These are phyloP conservation scores for Oxytropis ochrocephala DNA, from an alignment of 306 rosid species.

Conservation along the genomic window DNA sequence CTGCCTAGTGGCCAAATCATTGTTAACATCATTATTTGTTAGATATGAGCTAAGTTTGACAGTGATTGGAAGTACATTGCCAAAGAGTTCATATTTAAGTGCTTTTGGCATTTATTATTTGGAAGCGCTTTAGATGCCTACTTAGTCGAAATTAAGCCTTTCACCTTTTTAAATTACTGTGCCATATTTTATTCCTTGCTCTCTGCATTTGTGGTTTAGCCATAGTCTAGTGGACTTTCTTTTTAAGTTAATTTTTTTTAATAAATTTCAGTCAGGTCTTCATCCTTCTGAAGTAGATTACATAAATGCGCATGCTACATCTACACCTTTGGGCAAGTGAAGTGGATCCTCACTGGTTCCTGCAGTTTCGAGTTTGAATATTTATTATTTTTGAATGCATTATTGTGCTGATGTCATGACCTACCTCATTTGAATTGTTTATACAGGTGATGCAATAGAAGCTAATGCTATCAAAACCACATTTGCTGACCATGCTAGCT, in stretches of 20 bases:
- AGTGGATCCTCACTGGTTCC: slow-evolving; percentile 15
- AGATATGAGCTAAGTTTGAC: neutral
- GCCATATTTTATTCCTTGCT: neutral
- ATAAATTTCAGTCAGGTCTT: slow-evolving; percentile 69
- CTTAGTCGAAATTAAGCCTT: neutral
- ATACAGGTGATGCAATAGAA: slow-evolving; percentile 75
- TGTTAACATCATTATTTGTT: neutral
- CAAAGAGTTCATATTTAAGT: neutral
- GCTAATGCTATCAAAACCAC: slow-evolving; percentile 78
- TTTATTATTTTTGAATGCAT: neutral
- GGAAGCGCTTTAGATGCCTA: neutral
- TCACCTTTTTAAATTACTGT: slow-evolving; percentile 10
- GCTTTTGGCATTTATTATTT: slow-evolving; percentile 11
- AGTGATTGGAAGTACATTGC: neutral
- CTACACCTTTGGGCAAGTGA: slow-evolving; percentile 73
- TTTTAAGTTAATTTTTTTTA: slow-evolving; percentile 6
- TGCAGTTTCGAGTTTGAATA: slow-evolving; percentile 8
- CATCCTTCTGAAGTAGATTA: slow-evolving; percentile 73
- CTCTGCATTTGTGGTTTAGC: slow-evolving; percentile 11
- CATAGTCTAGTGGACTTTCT: neutral
- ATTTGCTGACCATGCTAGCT: slow-evolving; percentile 45
- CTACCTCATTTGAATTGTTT: neutral
- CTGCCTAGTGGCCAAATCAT: neutral
- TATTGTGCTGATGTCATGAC: slow-evolving; percentile 1
- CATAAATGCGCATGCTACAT: slow-evolving; percentile 90